Conservation (phyloP, 148 eudicot genomes). For the Dianthus caryophyllus region DNA sequence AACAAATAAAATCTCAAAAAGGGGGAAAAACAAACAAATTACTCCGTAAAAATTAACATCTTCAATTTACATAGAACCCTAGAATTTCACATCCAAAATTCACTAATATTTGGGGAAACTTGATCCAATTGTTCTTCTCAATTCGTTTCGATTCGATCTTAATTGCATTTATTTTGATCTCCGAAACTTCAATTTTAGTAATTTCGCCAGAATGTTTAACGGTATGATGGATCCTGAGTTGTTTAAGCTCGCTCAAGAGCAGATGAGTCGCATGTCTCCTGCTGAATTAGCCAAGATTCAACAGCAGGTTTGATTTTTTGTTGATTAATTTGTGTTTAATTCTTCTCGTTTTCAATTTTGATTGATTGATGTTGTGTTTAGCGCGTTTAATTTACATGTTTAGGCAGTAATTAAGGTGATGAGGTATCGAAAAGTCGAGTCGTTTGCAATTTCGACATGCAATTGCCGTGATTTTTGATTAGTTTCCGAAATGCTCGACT, state of each 20-base stretch:
- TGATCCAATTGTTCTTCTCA: background rate
- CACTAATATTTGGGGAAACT: background rate
- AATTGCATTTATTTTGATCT: background rate
- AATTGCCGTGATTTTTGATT: constrained; percentile 5
- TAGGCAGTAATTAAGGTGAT: background rate
- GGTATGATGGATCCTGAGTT: constrained; percentile 94
- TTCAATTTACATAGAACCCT: constrained; percentile 11
- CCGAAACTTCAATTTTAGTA: background rate
- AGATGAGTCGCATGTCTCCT: constrained; percentile 94
- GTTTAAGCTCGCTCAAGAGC: constrained; percentile 82
- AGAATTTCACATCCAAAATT: background rate
- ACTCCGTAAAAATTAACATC: background rate
- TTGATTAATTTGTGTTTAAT: background rate
- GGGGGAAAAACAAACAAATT: background rate
- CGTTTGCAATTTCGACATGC: background rate
- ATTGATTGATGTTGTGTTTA: background rate
- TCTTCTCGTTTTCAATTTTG: background rate
- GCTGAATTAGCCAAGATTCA: constrained; percentile 74
- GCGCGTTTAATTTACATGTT: background rate
- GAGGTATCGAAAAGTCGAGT: background rate
- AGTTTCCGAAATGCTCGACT: no score
- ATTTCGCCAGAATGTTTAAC: constrained; percentile 19
- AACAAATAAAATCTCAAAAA: background rate
- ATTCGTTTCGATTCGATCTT: constrained; percentile 10
- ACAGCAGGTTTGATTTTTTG: constrained; percentile 64